Evolutionary conservation across 805 yeast genomes (phyloP), one percentile per base, ranked within the genome.

Genomic region (Suhomyces prunicola): DNA sequence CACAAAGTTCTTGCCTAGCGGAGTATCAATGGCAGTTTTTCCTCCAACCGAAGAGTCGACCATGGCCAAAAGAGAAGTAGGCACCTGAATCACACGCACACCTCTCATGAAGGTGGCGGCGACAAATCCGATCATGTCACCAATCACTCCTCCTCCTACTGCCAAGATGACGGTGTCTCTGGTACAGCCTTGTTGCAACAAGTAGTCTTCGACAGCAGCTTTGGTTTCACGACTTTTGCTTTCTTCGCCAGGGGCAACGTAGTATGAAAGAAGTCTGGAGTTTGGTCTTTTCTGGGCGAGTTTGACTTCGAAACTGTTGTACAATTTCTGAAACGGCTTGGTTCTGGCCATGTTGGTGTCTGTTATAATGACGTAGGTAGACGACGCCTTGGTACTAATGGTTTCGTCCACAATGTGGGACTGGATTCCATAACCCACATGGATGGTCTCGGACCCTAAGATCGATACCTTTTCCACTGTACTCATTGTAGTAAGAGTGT

Each of bases 81-180:
- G 99, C 27, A 94, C 80, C 70, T 94, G 99, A 44, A 91, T 86
- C 53, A 91, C 90, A 57, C 97, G 81, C 7, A 94, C 96, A 53
- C 99, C 99, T 68, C 99, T 83, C 99, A 94, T 94, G 70, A 94
- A 94, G 2, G 99, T 94, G 31, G 99, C 93, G n/a, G 99, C 99
- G 42, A 94, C 98, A 68, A 84, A 94, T 4, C 99, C 99, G 59
- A 93, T 89, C 99, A 94, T 93, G 67, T 94, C 99, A 55, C 99
- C 99, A 70, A 94, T 93, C 50, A 94, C 96, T 62, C 99, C 99
- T 60, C 99, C 99, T 56, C 99, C 99, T 54, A 94, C 83, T 7
- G 99, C 99, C 47, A 94, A 73, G 53, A 94, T 85, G 24, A 94
- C 90, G 2, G 98, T 91, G 68, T 94, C 99, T 71, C 99, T 83